Evolutionary conservation across 2,329 filamentous ascomycete genomes (phyloP), one percentile per base, ranked within the genome.

Genomic region (Lachnellula occidentalis): DNA sequence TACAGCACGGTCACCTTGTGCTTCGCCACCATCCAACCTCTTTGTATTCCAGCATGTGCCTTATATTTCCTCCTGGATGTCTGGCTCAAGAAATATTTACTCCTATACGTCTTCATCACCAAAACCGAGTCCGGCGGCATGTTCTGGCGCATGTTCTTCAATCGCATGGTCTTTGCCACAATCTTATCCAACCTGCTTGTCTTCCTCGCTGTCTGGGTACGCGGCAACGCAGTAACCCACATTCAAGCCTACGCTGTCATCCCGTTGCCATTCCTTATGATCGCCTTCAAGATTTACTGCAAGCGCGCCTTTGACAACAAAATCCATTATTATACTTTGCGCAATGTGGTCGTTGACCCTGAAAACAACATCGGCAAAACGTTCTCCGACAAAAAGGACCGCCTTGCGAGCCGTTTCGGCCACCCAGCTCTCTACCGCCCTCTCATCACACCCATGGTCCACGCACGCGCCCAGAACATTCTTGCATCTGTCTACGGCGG

Each of bases 71-170:
- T 77, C 50, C 76, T 99, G 49, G 94, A 99, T 70, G 85, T 86
- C 4, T 90, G 87, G 72, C 78, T 97, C 68, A 96, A 96, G 79
- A 97, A 97, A 73, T 99, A 99, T 67, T 77, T 96, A 45, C 74
- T 97, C 39, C 80, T 97, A 61, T 96, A 99, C 72, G 87, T 96
- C 60, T 97, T 96, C 67, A 82, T 95, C 61, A 99, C 94, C 46
- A 99, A 97, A 76, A 96, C 87, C 27, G 94, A 99, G 69, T 96
- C 92, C 0, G 94, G 92, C 8, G 94, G 94, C 49, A 82, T 88
- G 69, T 96, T 90, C 69, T 99, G 94, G 94, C 85, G 90, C 17
- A 82, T 92, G 1, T 71, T 97, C 6, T 95, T 90, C 78, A 99
- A 99, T 71, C 87, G 94, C n/a, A 78, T 96, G 69, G 74, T 97